Evolutionary conservation across 805 yeast species (phyloP).

Genomic region (Wickerhamiella nectarea): DNA sequence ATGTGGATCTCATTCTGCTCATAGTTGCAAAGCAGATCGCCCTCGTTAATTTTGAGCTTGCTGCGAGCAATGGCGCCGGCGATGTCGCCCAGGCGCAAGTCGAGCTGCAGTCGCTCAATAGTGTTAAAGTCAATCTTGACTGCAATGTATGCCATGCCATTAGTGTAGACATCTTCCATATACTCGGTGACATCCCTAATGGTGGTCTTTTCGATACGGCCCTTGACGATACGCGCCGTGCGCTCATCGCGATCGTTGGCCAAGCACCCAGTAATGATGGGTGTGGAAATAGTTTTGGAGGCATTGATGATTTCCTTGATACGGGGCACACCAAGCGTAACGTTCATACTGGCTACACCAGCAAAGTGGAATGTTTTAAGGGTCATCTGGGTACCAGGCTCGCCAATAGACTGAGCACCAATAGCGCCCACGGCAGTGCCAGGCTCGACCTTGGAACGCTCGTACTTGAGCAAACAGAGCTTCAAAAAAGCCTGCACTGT

Average conservation of each 20-base stretch:
- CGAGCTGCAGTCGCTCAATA: slow-evolving; percentile 80
- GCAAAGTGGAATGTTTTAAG: slow-evolving; percentile 95
- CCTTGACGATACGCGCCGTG: slow-evolving; percentile 97
- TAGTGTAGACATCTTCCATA: slow-evolving; percentile 87
- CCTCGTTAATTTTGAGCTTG: slow-evolving; percentile 65
- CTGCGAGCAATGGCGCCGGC: slow-evolving; percentile 69
- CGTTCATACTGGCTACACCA: slow-evolving; percentile 98
- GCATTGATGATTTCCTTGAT: slow-evolving; percentile 97
- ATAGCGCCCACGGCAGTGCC: slow-evolving; percentile 99
- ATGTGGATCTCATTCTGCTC: slow-evolving; percentile 39
- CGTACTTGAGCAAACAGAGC: slow-evolving; percentile 68
- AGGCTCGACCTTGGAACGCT: slow-evolving; percentile 87
- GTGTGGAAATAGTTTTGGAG: slow-evolving; percentile 86
- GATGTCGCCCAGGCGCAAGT: slow-evolving; percentile 72
- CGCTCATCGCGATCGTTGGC: slow-evolving; percentile 91
- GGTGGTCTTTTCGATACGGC: slow-evolving; percentile 86
- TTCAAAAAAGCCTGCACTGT: slow-evolving; percentile 54
- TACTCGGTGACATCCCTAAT: slow-evolving; percentile 74
- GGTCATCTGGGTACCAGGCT: slow-evolving; percentile 99
- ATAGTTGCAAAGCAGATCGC: slow-evolving; percentile 57
- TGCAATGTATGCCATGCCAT: slow-evolving; percentile 60
- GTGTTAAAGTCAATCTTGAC: slow-evolving; percentile 73
- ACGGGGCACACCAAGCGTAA: slow-evolving; percentile 98
- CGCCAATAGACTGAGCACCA: slow-evolving; percentile 98
- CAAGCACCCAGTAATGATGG: slow-evolving; percentile 85